Conservation (phyloP, 441 rosid genomes). For the Populus hybrid region DNA sequence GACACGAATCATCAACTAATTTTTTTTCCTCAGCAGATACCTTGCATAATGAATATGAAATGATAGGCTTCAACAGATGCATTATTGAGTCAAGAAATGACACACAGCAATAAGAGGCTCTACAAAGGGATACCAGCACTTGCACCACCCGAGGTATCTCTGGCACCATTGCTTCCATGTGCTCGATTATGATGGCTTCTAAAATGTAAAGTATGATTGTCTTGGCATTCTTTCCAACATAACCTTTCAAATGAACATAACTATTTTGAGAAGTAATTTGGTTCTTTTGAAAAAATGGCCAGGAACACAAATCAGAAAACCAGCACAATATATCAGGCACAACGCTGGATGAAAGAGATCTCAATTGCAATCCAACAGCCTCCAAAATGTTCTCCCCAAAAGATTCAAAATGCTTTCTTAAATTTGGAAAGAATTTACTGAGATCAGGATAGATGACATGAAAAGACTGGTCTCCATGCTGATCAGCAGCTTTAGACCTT, state of each 20-base stretch:
- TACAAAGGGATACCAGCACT: constrained; percentile 65
- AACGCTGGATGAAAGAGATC: constrained; percentile 53
- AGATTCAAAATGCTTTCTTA: constrained; percentile 62
- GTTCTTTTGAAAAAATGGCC: constrained; percentile 50
- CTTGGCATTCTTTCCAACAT: constrained; percentile 67
- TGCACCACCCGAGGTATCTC: constrained; percentile 83
- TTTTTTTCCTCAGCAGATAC: constrained; percentile 54
- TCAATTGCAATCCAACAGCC: constrained; percentile 81
- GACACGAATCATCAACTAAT: constrained; percentile 52
- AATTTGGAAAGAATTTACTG: constrained; percentile 62
- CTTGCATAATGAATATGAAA: constrained; percentile 63
- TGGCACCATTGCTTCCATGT: constrained; percentile 84
- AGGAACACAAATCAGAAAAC: constrained; percentile 76
- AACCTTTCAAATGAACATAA: constrained; percentile 53
- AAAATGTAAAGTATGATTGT: constrained; percentile 70
- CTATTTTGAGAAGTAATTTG: constrained; percentile 29
- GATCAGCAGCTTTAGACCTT: constrained; percentile 32
- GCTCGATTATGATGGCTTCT: constrained; percentile 69
- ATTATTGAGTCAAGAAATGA: constrained; percentile 62
- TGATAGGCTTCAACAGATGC: constrained; percentile 64
- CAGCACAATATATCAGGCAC: constrained; percentile 82
- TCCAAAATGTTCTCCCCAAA: constrained; percentile 78
- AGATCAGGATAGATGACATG: constrained; percentile 67
- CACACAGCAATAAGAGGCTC: constrained; percentile 65
- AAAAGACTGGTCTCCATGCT: constrained; percentile 45